These are phyloP conservation scores for Liquidambar formosana DNA, from an alignment of 164 flowering plant species.

Conservation along the genomic window DNA sequence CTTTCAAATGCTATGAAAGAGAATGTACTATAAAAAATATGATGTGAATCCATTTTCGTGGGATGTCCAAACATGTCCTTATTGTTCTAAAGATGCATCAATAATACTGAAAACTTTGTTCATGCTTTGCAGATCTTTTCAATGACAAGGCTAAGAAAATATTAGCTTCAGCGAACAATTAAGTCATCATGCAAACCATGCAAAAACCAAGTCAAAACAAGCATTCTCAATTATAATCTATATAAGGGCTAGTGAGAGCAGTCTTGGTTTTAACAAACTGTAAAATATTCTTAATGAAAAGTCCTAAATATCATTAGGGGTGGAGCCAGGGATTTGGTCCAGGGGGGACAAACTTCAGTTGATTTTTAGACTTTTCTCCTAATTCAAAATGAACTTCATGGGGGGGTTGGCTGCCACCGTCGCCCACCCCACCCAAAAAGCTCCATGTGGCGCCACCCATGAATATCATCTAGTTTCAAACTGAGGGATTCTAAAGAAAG, in stretches of 20 bases:
- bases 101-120: neutral
- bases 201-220: neutral
- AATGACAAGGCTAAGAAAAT: neutral
- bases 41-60: neutral
- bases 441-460: no score
- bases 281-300: neutral
- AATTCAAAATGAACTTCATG: no score
- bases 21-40: neutral
- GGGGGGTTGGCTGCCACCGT: no score
- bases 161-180: neutral
- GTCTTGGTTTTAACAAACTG: no score
- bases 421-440: no score
- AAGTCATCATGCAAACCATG: neutral
- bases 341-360: no score
- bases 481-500: neutral
- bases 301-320: no score
- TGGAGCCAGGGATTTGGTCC: no score
- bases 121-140: neutral
- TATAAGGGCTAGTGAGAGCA: no score
- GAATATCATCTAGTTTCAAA: neutral
- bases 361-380: no score
- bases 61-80: neutral
- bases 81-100: neutral
- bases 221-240: neutral
- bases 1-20: no score